Base-by-base conservation (phyloP, 2,329 filamentous ascomycete genomes). In the Diaporthe sp. region DNA sequence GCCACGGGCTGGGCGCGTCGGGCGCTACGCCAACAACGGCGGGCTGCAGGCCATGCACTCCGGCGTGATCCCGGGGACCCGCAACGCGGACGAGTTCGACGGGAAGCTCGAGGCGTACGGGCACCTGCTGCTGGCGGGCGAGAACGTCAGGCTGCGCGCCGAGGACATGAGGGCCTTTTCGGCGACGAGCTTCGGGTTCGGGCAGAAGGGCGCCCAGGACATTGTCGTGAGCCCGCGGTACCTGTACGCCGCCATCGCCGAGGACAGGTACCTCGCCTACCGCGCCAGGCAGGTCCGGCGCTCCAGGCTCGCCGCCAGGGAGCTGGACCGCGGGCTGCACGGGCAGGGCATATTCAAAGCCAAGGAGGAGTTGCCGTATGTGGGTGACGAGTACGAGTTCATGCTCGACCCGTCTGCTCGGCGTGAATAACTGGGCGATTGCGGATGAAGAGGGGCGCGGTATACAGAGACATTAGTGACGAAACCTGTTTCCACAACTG, bases 161-260 rank as follows among this genome's bases (percentile, higher is more conserved):
- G 55, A 75, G 0, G 79, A 78, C 4, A 60, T 84, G 7, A 84
- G 84, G 46, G 85, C 85, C 2, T 83, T 84, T 68, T 81, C 80
- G 31, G 77, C 86, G 25, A 86, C 83, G 3, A 85, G 82, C 1
- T 88, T 88, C 71, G 86, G 85, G 0, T 87, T 87, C 75, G 85
- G 85, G 1, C 85, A 87, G 77, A 87, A 87, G 76, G 84, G 85
- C 7, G 85, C 81, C 0, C 80, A 85, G 70, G 82, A 79, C 1
- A 77, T 87, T 17, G 80, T 82, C 0, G 82, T 86, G 0, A 78
- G 82, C 13, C 82, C 85, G 0, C 80, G 78, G 55, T 85, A 82
- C 74, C 79, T 86, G 3, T 84, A 83, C 42, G 83, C 82, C 0
- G 80, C 83, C 0, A 65, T 82, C 1, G 57, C 60, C 2, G 72